A percentile compares a stretch with the other conserved stretches of the same genome.
phyloP scores from a whole-genome alignment of 306 rosid genomes.

The Mucuna pruriens region DNA sequence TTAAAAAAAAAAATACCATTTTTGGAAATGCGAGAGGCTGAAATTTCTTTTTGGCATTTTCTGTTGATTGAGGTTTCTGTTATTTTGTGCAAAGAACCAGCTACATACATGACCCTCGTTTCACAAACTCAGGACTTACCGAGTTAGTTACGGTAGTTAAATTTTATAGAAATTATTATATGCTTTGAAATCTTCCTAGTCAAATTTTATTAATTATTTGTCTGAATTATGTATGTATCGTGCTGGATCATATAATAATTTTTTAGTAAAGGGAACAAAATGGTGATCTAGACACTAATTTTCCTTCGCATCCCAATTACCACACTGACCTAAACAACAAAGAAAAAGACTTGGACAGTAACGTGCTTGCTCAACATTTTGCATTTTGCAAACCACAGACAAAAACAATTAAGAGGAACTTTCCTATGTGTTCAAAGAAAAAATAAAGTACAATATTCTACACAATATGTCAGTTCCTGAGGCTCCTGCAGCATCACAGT shows the following conservation, averaged over 20 bases:
- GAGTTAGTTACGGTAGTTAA: neutral
- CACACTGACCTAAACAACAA: neutral
- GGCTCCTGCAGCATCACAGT: neutral
- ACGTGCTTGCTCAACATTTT: neutral
- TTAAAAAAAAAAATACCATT: neutral
- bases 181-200: no score
- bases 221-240: no score
- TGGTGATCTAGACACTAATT: no score
- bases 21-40: neutral
- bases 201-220: no score
- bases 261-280: no score
- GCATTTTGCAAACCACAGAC: neutral
- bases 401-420: slow-evolving; percentile 35
- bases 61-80: slow-evolving; percentile 42
- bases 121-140: slow-evolving; percentile 7
- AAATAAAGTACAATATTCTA: neutral
- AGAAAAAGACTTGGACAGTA: neutral
- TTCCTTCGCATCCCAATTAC: neutral
- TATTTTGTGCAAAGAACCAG: slow-evolving; percentile 39
- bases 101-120: slow-evolving; percentile 29
- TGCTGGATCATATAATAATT: no score
- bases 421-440: slow-evolving; percentile 25
- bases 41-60: slow-evolving; percentile 33
- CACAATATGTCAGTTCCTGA: slow-evolving; percentile 20
- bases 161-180: neutral